Conservation (phyloP, 352 stramenopile genomes). For the Thalassiosira oceanica region DNA sequence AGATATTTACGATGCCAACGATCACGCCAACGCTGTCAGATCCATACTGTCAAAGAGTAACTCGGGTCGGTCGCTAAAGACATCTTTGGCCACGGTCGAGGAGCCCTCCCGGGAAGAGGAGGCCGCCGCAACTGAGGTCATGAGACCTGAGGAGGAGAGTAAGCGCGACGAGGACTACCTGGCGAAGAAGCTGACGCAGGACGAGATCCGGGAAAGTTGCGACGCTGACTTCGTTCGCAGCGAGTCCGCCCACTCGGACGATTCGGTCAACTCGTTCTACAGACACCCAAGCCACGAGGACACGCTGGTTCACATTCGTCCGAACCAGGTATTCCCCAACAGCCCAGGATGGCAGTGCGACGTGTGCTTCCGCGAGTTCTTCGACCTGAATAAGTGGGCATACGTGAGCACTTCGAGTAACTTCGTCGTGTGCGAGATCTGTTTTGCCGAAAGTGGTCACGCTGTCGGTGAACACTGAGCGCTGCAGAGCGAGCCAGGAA, state of each 20-base stretch:
- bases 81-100: background rate
- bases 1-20: constrained; percentile 14
- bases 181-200: background rate
- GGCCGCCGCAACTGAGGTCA: too few species aligned
- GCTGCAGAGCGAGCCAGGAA: too few species aligned
- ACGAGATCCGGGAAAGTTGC: background rate
- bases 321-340: constrained; percentile 10
- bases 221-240: too few species aligned
- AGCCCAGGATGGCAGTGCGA: constrained; percentile 22
- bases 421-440: constrained; percentile 5
- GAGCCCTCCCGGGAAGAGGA: background rate
- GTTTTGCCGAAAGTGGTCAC: constrained; percentile 11
- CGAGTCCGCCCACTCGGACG: constrained; percentile 1
- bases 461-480: too few species aligned
- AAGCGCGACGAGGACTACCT: constrained; percentile 5
- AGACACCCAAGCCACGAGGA: constrained; percentile 5
- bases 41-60: background rate
- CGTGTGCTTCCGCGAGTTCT: constrained; percentile 2
- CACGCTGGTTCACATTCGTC: constrained; percentile 9
- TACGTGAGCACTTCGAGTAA: constrained; percentile 11
- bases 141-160: background rate
- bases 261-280: constrained; percentile 8
- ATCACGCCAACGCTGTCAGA: background rate
- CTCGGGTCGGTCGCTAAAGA: background rate
- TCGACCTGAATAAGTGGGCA: constrained; percentile 14